Evolutionary conservation across 257 asterid genomes (phyloP).

Genomic region (Solanum tarapatanum): DNA sequence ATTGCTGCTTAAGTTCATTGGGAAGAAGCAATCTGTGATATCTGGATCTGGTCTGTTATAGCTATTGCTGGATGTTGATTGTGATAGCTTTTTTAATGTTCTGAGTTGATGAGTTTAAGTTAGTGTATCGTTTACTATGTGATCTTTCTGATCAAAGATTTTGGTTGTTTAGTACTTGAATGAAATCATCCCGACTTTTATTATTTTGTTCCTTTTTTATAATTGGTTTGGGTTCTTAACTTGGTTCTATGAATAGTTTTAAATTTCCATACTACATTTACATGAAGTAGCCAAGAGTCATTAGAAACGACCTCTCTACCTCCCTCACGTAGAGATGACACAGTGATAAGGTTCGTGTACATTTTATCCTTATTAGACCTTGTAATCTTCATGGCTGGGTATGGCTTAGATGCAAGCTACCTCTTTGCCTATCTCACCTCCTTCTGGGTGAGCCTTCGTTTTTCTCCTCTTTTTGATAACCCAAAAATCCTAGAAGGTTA

Average conservation of each 20-base stretch:
- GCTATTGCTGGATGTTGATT: neutral
- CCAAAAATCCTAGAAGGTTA: too few species aligned
- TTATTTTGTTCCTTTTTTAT: neutral
- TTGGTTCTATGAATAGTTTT: neutral
- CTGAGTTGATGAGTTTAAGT: neutral
- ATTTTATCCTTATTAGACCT: too few species aligned
- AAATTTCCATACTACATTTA: neutral
- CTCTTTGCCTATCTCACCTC: too few species aligned
- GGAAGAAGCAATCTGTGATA: neutral
- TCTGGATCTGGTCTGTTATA: neutral
- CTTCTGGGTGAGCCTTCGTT: too few species aligned
- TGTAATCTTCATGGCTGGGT: too few species aligned
- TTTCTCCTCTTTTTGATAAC: too few species aligned
- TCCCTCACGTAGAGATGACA: too few species aligned
- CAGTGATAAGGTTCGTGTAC: too few species aligned
- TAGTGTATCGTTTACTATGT: neutral
- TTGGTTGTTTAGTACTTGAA: neutral
- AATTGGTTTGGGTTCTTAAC: neutral
- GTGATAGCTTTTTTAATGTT: neutral
- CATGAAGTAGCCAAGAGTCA: neutral
- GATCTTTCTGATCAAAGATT: constrained; percentile 1
- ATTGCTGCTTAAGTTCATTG: neutral
- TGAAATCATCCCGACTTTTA: neutral
- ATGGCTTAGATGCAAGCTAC: too few species aligned
- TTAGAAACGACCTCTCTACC: neutral